A percentile compares a stretch with the other conserved stretches of the same genome.
Evolutionary conservation across 1,284 basidiomycete species (phyloP).

Genomic region (Rhodofomes roseus): DNA sequence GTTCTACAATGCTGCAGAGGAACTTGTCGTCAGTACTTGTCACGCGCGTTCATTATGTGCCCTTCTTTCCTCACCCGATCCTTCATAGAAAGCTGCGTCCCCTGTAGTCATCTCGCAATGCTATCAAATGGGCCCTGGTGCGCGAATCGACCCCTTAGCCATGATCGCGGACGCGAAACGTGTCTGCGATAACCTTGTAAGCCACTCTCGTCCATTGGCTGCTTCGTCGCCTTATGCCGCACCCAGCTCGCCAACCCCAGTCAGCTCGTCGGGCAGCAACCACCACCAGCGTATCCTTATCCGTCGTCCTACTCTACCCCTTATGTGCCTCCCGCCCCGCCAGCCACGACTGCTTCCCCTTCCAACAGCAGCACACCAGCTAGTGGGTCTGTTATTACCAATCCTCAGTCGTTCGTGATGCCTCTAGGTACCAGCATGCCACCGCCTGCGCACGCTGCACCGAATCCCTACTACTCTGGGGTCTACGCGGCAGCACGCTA

Average conservation of each 20-base stretch:
- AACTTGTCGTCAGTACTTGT: slow-evolving; percentile 62
- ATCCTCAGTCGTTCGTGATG: slow-evolving; percentile 68
- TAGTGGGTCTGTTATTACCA: slow-evolving; percentile 49
- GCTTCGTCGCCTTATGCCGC: slow-evolving; percentile 11
- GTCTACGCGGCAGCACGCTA: slow-evolving; percentile 40
- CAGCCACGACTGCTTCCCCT: slow-evolving; percentile 17
- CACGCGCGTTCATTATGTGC: slow-evolving; percentile 6
- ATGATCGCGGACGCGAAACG: slow-evolving; percentile 74
- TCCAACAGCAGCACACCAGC: slow-evolving; percentile 19
- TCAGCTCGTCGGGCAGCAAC: slow-evolving; percentile 57
- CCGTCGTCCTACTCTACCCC: slow-evolving; percentile 23
- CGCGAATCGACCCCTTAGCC: slow-evolving; percentile 65
- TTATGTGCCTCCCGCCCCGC: slow-evolving; percentile 23
- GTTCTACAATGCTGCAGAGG: slow-evolving; percentile 80
- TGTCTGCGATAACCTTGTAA: slow-evolving; percentile 71
- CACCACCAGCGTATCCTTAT: slow-evolving; percentile 51
- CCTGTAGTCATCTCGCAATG: slow-evolving; percentile 74
- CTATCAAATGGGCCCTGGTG: slow-evolving; percentile 66
- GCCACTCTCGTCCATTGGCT: slow-evolving; percentile 16
- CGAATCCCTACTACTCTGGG: slow-evolving; percentile 41
- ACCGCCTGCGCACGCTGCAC: slow-evolving; percentile 28
- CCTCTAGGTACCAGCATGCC: slow-evolving; percentile 43
- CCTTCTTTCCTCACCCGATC: slow-evolving; percentile 2
- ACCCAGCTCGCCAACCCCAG: slow-evolving; percentile 65
- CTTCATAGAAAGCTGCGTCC: slow-evolving; percentile 61